Conservation (phyloP, 1,139 yeast genomes). For the Diutina rugosa region DNA sequence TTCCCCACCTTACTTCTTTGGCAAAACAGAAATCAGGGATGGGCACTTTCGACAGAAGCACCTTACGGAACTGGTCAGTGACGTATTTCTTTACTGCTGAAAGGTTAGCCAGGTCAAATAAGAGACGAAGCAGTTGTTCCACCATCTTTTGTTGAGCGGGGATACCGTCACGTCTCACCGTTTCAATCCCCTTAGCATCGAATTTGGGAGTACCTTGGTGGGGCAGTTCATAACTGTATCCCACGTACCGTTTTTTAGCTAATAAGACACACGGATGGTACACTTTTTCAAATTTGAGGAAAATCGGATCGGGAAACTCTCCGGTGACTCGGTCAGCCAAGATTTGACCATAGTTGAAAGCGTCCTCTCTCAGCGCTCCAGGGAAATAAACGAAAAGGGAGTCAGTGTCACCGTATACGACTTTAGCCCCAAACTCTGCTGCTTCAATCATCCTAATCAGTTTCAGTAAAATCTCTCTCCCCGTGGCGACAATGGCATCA, state of each 20-base stretch:
- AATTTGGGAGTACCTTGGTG: constrained; percentile 49
- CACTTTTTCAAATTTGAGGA: constrained; percentile 81
- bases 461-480: constrained; percentile 65
- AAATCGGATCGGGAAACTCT: constrained; percentile 71
- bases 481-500: constrained; percentile 87
- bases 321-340: constrained; percentile 54
- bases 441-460: constrained; percentile 61
- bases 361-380: constrained; percentile 64
- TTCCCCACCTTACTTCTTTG: constrained; percentile 76
- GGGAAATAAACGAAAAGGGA: constrained; percentile 85
- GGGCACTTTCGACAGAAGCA: constrained; percentile 46
- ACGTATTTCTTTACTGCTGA: constrained; percentile 58
- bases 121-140: constrained; percentile 49
- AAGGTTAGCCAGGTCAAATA: constrained; percentile 65
- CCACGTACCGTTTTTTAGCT: constrained; percentile 86
- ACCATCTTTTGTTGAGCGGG: constrained; percentile 84
- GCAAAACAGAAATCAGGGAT: constrained; percentile 85
- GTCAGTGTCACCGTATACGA: constrained; percentile 95
- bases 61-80: constrained; percentile 50
- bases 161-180: constrained; percentile 86
- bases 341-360: constrained; percentile 60
- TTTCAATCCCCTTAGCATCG: constrained; percentile 95
- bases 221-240: constrained; percentile 53
- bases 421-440: constrained; percentile 73
- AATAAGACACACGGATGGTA: constrained; percentile 76